Base-by-base conservation (phyloP, 176 grass and related monocot species). In the Cymbopogon citratus region DNA sequence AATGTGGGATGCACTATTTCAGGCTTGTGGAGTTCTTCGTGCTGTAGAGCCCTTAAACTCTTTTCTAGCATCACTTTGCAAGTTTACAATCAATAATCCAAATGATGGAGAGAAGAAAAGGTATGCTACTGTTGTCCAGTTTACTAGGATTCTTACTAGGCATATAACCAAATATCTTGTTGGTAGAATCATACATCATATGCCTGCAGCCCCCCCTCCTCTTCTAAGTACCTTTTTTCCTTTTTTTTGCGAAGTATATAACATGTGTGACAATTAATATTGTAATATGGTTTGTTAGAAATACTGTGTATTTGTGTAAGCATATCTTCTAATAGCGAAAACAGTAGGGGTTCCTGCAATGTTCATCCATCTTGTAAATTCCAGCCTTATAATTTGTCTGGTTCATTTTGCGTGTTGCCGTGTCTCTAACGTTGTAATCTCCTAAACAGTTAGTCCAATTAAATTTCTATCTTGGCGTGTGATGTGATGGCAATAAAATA, bases 51-150 rank as follows among this genome's bases (percentile, higher is more conserved):
- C 95, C 49, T 89, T 98, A 63, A 98, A 98, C 87, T 94, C 95
- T 78, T 98, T 98, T 85, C 85, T 98, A 76, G 95, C 95, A 89
- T 98, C 95, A 26, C 87, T 98, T 59, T 98, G 95, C 88, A 98
- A 98, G 84, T 98, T 98, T 87, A 95, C 95, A 81, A 98, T 95
- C 76, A 98, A 89, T 68, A 91, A 88, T 87, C 92, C 95, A 78
- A 98, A 77, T 60, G 92, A 98, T 82, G 89, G 82, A 65, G 95
- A 98, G 67, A 98, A 89, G 86, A 95, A 81, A 91, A 98, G 95
- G 95, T 98, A 88, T 41, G 65, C 59, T 7, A 23, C 72, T 33
- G 16, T 13, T 46, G 25, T 81, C 46, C 38, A 64, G 19, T 81
- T 84, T 79, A 14, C 71, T 36, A 66, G n/a, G 66, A 74, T 67